Conservation (phyloP, 495 filamentous ascomycete species). For the Neurospora sp. region DNA sequence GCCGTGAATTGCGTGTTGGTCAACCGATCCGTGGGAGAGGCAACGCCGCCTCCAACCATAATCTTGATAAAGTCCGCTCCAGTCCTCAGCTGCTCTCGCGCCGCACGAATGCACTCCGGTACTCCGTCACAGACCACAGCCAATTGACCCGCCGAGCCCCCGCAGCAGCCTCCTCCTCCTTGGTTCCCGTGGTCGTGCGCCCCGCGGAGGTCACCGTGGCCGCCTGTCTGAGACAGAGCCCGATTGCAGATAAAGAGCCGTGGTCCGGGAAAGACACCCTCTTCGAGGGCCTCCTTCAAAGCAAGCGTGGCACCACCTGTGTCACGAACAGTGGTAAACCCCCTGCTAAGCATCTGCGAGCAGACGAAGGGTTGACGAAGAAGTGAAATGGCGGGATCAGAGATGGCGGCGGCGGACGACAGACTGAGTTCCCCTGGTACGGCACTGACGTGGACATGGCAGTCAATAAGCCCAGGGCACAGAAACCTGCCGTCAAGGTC, state of each 20-base stretch:
- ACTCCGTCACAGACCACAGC: constrained; percentile 42
- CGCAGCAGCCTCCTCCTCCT: constrained; percentile 34
- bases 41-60: constrained; percentile 46
- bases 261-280: constrained; percentile 38
- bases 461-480: constrained; percentile 49
- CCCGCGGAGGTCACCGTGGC: constrained; percentile 40
- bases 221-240: constrained; percentile 42
- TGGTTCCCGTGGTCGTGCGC: constrained; percentile 17
- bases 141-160: constrained; percentile 18
- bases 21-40: constrained; percentile 38
- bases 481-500: constrained; percentile 38
- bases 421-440: constrained; percentile 29
- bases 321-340: constrained; percentile 45
- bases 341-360: constrained; percentile 39
- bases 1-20: constrained; percentile 42
- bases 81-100: constrained; percentile 40
- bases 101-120: constrained; percentile 37
- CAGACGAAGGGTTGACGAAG: constrained; percentile 38
- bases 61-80: constrained; percentile 51
- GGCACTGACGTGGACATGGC: constrained; percentile 45
- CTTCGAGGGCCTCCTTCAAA: constrained; percentile 41
- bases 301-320: constrained; percentile 41
- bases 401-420: constrained; percentile 2
- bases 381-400: constrained; percentile 7
- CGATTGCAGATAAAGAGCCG: constrained; percentile 29